Percentiles rank a stretch among this genome's conserved stretches.
These are phyloP conservation scores for Bertia moriformis DNA, from an alignment of 2,329 filamentous ascomycete species.

Conservation along the genomic window DNA sequence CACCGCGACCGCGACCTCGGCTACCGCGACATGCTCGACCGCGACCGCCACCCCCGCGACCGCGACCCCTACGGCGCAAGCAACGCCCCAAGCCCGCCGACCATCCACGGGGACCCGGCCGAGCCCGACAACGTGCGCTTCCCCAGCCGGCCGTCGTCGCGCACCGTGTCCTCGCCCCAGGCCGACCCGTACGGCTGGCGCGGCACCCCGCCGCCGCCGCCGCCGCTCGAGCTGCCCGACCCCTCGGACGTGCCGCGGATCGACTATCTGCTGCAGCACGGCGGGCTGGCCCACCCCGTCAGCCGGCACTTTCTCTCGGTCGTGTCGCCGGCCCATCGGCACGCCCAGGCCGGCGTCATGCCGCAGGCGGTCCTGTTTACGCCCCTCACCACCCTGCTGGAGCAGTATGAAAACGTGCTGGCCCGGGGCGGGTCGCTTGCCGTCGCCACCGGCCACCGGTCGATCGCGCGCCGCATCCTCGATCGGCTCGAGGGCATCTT, in stretches of 20 bases:
- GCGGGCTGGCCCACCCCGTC: conserved; percentile 59
- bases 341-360: conserved; percentile 48
- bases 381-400: conserved; percentile 67
- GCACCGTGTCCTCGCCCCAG: conserved; percentile 12
- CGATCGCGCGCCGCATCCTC: conserved; percentile 76
- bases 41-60: no score
- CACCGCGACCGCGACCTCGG: not conserved
- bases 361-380: conserved; percentile 66
- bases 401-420: conserved; percentile 74
- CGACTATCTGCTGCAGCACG: conserved; percentile 83
- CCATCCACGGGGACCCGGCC: conserved; percentile 1
- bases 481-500: conserved; percentile 91
- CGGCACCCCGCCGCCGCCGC: conserved; percentile 60
- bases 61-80: not conserved
- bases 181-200: conserved; percentile 29
- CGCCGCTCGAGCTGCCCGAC: conserved; percentile 45
- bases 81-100: not conserved
- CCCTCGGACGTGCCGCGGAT: conserved; percentile 64
- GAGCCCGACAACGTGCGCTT: conserved; percentile 17
- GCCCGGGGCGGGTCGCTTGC: conserved; percentile 76
- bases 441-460: conserved; percentile 87
- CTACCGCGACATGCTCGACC: no score
- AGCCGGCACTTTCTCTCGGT: conserved; percentile 61
- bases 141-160: conserved; percentile 5
- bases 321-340: conserved; percentile 38